Conservation (phyloP, 2,329 filamentous ascomycete genomes). For the Calonectria pseudoreteaudii region DNA sequence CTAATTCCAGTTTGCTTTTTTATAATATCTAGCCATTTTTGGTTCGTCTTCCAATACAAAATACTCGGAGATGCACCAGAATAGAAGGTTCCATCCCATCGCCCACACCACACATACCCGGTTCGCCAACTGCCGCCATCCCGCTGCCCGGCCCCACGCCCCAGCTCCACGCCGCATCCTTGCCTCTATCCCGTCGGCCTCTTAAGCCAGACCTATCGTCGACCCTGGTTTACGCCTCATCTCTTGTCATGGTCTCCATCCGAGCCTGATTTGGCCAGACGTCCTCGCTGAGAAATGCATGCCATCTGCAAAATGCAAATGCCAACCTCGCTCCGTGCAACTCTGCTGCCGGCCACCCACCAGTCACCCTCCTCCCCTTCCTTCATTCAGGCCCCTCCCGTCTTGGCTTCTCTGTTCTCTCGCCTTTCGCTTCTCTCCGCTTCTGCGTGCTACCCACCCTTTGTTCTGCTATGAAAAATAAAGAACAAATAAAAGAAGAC, state of each 20-base stretch:
- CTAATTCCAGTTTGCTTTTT: neutral
- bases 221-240: slow-evolving; percentile 8
- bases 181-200: neutral
- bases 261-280: slow-evolving; percentile 8
- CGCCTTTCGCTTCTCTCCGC: neutral
- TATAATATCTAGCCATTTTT: neutral
- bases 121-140: neutral
- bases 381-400: neutral
- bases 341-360: neutral
- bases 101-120: neutral
- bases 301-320: neutral
- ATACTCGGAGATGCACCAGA: neutral
- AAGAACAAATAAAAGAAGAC: neutral
- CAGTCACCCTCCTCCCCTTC: neutral
- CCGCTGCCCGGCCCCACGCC: neutral
- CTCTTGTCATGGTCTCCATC: neutral
- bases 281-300: neutral
- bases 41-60: neutral
- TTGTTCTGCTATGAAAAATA: neutral
- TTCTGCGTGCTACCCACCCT: neutral
- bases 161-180: neutral
- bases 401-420: neutral
- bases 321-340: slow-evolving; percentile 1
- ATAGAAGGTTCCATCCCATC: neutral
- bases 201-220: neutral